Evolutionary conservation across 257 asterid species (phyloP), one percentile per base, ranked within the genome.

Genomic region (Jacaranda mimosifolia): DNA sequence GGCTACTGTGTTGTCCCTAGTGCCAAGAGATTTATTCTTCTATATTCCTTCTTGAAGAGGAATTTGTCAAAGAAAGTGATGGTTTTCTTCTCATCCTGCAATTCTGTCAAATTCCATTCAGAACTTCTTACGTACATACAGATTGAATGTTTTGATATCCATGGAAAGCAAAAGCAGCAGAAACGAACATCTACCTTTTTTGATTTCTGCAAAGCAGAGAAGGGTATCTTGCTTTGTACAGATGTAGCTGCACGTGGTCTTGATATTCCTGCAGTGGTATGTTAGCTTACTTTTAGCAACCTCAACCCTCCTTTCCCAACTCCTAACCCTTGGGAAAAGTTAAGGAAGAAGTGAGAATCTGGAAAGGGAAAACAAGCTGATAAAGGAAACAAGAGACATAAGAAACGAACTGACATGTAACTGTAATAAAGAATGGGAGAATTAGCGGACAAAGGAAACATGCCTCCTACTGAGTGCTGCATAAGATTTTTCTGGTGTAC

Each of bases 201-300:
- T 39, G 91, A 90, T n/a, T 96, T 91, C 80, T 90, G 96, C 85
- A 86, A 89, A 79, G 95, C 96, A 15, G 89, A 91, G 75, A 91
- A 87, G 84, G 99, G 99, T 65, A 88, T 96, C 73, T 81, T 93
- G 73, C 85, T 96, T 73, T 93, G 99, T 78, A 96, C 99, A 0
- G 98, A 96, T 75, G 97, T 96, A 10, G 99, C 98, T 19, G 97
- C 99, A 66, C 98, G 99, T 81, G 99, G 99, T 72, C 97, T 96
- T 76, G 98, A 96, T 86, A 93, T 96, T 83, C 99, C 98, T 70
- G 83, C 91, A 68, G 98, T 96, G 98, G 99, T 96, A 93, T 77
- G 87, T 57, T 81, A 36, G 68, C 65, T 78, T 65, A 48, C 80
- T 65, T 70, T 32, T 15, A 35, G 48, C 15, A 13, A 63, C 14